Evolutionary conservation across 163 green algal species (phyloP).

Genomic region (Coccomyxa subellipsoidea): DNA sequence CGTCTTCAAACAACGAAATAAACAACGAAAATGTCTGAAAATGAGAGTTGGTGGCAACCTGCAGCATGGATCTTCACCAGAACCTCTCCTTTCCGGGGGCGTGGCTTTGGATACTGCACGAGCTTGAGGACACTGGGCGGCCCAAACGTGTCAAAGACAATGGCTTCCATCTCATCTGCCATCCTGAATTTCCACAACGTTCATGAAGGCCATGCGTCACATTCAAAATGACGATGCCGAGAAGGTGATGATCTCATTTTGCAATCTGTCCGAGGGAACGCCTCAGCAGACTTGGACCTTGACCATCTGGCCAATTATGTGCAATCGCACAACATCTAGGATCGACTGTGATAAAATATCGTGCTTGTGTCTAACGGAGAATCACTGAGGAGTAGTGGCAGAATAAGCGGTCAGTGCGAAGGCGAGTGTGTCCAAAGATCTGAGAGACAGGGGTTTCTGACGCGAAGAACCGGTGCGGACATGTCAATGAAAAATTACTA

Average conservation of each 20-base stretch:
- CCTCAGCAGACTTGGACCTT: neutral
- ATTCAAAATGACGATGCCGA: too few relatives aligned
- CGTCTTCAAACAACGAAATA: too few relatives aligned
- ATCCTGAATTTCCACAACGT: too few relatives aligned
- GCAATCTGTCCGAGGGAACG: neutral
- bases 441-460: neutral
- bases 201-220: too few relatives aligned
- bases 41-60: neutral
- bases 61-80: slow-evolving; percentile 18
- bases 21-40: neutral
- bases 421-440: neutral
- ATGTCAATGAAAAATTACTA: neutral
- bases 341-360: too few relatives aligned
- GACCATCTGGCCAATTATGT: neutral
- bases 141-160: neutral
- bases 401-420: too few relatives aligned
- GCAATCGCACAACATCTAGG: neutral
- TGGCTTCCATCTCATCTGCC: neutral
- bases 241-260: too few relatives aligned
- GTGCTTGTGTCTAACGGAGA: too few relatives aligned
- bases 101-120: neutral
- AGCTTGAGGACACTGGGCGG: neutral
- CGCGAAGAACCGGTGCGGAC: neutral
- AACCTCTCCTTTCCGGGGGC: slow-evolving; percentile 6
- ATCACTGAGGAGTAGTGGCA: too few relatives aligned